phyloP scores from a whole-genome alignment of 2,329 filamentous ascomycete genomes.

The Neophaeococcomyces aloes region DNA sequence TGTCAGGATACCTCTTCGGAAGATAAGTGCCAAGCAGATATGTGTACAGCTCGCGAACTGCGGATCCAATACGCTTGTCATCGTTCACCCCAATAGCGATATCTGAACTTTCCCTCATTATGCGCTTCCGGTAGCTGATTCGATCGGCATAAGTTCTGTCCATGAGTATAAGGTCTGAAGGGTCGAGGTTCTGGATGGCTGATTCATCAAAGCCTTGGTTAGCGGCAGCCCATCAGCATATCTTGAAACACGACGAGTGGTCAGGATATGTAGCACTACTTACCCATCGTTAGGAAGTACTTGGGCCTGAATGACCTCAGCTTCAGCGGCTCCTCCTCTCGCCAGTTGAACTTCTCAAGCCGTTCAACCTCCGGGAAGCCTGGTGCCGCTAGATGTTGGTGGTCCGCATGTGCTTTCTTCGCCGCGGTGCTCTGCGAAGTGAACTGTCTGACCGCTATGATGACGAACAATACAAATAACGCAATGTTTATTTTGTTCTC shows the following conservation, averaged over 20 bases:
- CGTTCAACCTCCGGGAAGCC: constrained; percentile 29
- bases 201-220: constrained; percentile 12
- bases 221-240: constrained; percentile 11
- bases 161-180: constrained; percentile 48
- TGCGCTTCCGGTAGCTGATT: constrained; percentile 38
- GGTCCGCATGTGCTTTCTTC: constrained; percentile 13
- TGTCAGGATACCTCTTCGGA: constrained; percentile 45
- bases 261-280: constrained; percentile 10
- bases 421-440: constrained; percentile 12
- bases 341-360: constrained; percentile 42
- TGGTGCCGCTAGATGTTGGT: constrained; percentile 16
- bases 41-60: constrained; percentile 47
- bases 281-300: constrained; percentile 56
- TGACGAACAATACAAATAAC: constrained; percentile 5
- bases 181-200: constrained; percentile 44
- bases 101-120: constrained; percentile 36
- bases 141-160: constrained; percentile 49
- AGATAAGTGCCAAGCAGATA: constrained; percentile 47
- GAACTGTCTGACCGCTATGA: constrained; percentile 13
- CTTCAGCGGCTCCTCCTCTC: constrained; percentile 41
- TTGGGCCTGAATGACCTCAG: constrained; percentile 50
- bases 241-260: not conserved
- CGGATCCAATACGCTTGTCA: constrained; percentile 33
- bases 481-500: constrained; percentile 7
- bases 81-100: constrained; percentile 32